Evolutionary conservation across 2,329 filamentous ascomycete species (phyloP), one percentile per base, ranked within the genome.

Genomic region (Monascus ruber): DNA sequence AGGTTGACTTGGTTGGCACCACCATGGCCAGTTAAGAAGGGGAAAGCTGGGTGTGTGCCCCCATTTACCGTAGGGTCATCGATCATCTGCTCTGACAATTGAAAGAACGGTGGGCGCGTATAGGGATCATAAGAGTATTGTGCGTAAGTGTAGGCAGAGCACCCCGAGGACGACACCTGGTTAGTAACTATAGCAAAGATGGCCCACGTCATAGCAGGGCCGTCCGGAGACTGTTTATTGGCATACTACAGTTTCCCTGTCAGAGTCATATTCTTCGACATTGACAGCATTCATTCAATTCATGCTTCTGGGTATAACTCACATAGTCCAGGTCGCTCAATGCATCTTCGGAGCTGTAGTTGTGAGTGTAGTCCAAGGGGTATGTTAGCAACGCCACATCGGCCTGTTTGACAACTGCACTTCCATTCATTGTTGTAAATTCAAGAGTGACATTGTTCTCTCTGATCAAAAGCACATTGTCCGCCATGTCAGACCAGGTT

Each of bases 171-270:
- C 1, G 76, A 78, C 7, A 83, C 66, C 35, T 76, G 69, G 41
- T 79, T 81, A 9, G 80, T 79, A 26, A 78, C 74, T 35, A 83
- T 74, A 35, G 76, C 74, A 57, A 82, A 83, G 6, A 81, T 76
- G 6, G 76, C 76, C 56, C 81, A 85, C 1, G 81, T 84, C 81
- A 85, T 85, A 3, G 75, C 81, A 1, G 81, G 81, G 0, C 81
- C 81, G 47, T 82, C 71, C 1, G 72, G 63, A 1, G 78, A 81
- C 57, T 84, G 80, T 39, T 77, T 79, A 34, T 74, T 74, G 4
- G 81, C 79, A 50, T 84, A 83, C 66, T 71, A 42, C 6, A 25
- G 29, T 17, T 17, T 17, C 17, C n/a, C 31, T 25, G 24, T 45
- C 33, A 45, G 42, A 35, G 6, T 24, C 27, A 17, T 17, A 17